A percentile compares a stretch with the other conserved stretches of the same genome.
phyloP scores from a whole-genome alignment of 768 basidiomycete genomes.

The Podaxis sp. region DNA sequence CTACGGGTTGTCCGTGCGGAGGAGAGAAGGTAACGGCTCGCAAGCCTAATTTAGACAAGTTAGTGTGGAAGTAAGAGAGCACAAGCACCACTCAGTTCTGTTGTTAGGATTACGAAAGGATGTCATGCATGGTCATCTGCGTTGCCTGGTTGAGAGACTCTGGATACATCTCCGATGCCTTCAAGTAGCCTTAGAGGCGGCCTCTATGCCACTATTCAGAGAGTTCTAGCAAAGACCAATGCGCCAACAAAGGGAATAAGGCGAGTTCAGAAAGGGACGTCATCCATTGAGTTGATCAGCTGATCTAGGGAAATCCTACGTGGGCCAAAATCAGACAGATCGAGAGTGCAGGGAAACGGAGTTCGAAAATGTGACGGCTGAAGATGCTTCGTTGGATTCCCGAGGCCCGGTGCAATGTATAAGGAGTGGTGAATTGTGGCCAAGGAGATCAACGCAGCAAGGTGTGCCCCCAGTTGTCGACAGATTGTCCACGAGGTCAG shows the following conservation, averaged over 20 bases:
- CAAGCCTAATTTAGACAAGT: not conserved
- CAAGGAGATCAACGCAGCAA: not conserved
- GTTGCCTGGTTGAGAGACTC: constrained; percentile 46
- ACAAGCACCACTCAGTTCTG: not conserved
- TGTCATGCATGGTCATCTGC: constrained; percentile 33
- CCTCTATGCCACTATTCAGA: constrained; percentile 66
- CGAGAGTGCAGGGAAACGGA: constrained; percentile 29
- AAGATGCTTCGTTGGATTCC: constrained; percentile 24
- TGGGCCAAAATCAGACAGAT: constrained; percentile 25
- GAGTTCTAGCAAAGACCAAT: constrained; percentile 60
- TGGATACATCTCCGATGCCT: constrained; percentile 65
- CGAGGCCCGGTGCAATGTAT: constrained; percentile 26
- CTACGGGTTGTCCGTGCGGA: not conserved
- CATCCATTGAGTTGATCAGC: constrained; percentile 26
- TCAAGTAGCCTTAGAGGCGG: constrained; percentile 73
- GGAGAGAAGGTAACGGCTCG: not conserved
- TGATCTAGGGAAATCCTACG: constrained; percentile 19
- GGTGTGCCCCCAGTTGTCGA: constrained; percentile 8
- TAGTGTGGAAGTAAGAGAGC: not conserved
- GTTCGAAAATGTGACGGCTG: constrained; percentile 22
- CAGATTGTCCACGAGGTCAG: constrained; percentile 8
- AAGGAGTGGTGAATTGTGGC: constrained; percentile 20
- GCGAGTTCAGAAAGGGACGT: constrained; percentile 21
- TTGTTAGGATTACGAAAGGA: not conserved
- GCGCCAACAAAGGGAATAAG: constrained; percentile 70